Base-by-base conservation (phyloP, 495 filamentous ascomycete species). In the Penicillium longicatenatum region DNA sequence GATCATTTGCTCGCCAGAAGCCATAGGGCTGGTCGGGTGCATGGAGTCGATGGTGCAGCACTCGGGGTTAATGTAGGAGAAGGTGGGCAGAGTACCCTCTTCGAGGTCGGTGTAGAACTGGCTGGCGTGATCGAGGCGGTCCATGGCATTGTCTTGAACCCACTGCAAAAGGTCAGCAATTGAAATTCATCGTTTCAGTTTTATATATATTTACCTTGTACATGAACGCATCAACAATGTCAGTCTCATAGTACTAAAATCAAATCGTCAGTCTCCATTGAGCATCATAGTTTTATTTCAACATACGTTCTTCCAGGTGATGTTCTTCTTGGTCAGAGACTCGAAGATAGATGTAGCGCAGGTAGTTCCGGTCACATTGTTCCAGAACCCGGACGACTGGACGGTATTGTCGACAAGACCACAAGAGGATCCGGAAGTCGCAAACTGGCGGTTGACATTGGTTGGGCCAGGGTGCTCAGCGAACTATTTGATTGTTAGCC, bases 11-110 rank as follows among this genome's bases (percentile, higher is more conserved):
- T 79, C 77, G 47, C 77, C 78, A 3, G 70, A 60, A 5, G 70
- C 72, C 67, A 76, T 76, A 56, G 69, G 73, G 35, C 69, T 72
- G 14, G 72, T 71, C 3, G 75, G 78, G 59, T 80, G 76, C 69
- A 79, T 75, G 8, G 75, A 77, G 42, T 71, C 72, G 24, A 75
- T 71, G 22, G 58, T 64, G 66, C 77, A 81, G 68, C 78, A 79
- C 46, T 75, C 72, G 0, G 78, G 77, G 66, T 81, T 81, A 70
- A 79, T 70, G 62, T 78, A 79, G 0, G 72, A 78, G 62, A 79
- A 75, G 9, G 67, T 62, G 16, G 78, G 75, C 14, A 79, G 68
- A 0, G 67, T 79, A 17, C 77, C 78, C 10, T 74, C 67, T 49
- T 73, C 67, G 8, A 78, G 70, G 54, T 81, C 78, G 14, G 60